Base-by-base conservation (phyloP, 2,329 filamentous ascomycete species). In the Stachybotrys elegans region DNA sequence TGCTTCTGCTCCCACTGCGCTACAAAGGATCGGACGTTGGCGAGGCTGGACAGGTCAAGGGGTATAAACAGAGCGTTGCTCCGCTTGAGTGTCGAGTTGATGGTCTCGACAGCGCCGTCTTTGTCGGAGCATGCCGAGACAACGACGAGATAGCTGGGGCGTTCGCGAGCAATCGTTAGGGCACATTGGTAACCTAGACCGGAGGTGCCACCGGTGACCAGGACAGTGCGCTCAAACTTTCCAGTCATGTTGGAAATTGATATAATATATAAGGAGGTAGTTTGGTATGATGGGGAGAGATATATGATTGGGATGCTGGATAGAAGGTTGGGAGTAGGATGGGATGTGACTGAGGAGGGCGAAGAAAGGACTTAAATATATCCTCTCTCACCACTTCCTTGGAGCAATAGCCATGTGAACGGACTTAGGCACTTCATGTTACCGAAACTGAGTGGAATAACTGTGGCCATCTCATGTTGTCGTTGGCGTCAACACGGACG, bases 131-230 rank as follows among this genome's bases (percentile, higher is more conserved):
- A 65, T 1, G 70, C 70, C 21, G 67, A 57, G 22, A 75, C 51
- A 14, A 73, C 52, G 40, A 75, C 54, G 5, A 61, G 60, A 37
- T 61, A 65, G 6, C 70, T 56, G 1, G 70, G 69, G 42, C 65
- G 58, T 41, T 62, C 48, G 17, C 56, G 58, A 17, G 71, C 71
- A 22, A 75, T 64, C 3, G 49, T 47, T 2, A 66, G 52, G 3
- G 72, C 65, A 17, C 60, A 57, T 12, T 72, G 50, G 44, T 68
- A 74, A 2, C 72, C 72, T 1, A 76, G 53, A 7, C 65, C 65
- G 7, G 50, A 43, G 2, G 71, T 75, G 6, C 72, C 72, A 14
- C 72, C 72, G 1, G 71, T 76, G 23, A 74, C 45, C 14, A 74
- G 57, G 25, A 66, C 49, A 19, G 21, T 40, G 22, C 4, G 38